A percentile compares a stretch with the other conserved stretches of the same genome.
phyloP scores from a whole-genome alignment of 768 basidiomycete genomes.

The Chlorophyllum brunneum region DNA sequence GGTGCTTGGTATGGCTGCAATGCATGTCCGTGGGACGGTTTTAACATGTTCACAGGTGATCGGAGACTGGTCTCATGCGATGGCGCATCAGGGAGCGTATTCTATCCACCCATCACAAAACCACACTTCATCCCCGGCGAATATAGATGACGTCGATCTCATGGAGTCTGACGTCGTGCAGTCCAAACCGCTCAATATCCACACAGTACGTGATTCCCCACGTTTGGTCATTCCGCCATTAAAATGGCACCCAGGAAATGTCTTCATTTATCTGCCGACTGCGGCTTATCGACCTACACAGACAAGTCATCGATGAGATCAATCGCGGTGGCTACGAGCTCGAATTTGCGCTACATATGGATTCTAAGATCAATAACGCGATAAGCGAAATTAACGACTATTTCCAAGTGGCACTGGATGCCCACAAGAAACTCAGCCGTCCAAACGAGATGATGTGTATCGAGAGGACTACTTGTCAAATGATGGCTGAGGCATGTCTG shows the following conservation, averaged over 20 bases:
- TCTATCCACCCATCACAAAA: constrained; percentile 25
- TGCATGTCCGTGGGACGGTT: background rate
- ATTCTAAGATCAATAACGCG: constrained; percentile 14
- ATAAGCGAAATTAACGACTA: constrained; percentile 9
- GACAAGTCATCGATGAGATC: constrained; percentile 22
- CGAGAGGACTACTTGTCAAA: constrained; percentile 20
- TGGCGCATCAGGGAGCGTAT: constrained; percentile 23
- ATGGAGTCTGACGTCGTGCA: constrained; percentile 16
- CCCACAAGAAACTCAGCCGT: constrained; percentile 15
- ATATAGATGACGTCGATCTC: constrained; percentile 23
- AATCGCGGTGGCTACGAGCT: constrained; percentile 20
- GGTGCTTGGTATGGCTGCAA: constrained; percentile 18
- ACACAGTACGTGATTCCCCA: constrained; percentile 15
- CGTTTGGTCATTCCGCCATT: background rate
- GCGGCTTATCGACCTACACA: constrained; percentile 20
- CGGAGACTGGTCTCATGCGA: constrained; percentile 25
- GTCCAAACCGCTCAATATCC: constrained; percentile 16
- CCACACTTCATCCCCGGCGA: constrained; percentile 23
- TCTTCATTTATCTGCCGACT: constrained; percentile 20
- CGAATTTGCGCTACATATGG: constrained; percentile 19
- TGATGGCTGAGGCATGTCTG: constrained; percentile 24
- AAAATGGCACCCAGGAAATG: constrained; percentile 18
- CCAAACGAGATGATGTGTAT: constrained; percentile 14
- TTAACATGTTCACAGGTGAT: constrained; percentile 16
- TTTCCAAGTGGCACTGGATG: constrained; percentile 14